Base-by-base conservation (phyloP, 2,329 filamentous ascomycete genomes). In the Aspergillus sergii region DNA sequence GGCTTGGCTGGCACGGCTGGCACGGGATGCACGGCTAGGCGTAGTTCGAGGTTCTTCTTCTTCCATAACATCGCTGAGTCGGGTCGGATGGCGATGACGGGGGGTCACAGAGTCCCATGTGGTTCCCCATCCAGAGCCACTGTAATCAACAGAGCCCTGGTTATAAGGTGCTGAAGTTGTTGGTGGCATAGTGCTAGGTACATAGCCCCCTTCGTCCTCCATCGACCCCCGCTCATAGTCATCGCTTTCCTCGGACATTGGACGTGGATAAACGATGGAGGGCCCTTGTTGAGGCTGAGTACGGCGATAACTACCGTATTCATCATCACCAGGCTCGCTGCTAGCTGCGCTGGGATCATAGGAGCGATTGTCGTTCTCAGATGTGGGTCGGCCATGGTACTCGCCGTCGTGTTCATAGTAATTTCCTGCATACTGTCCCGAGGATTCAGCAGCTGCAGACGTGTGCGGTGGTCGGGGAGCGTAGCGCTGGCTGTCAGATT, bases 31-130 rank as follows among this genome's bases (percentile, higher is more conserved):
- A 69, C 90, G 91, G 16, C 90, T 92, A 26, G 91, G 86, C 74
- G 79, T 84, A n/a, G 82, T 83, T 36, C 91, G 92, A 57, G 88
- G 84, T 78, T 96, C 92, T 69, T 95, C 92, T 67, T 96, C 93
- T 73, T 93, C 91, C 34, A 95, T 85, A 32, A 97, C 93, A 78
- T 96, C 93, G 76, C 93, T 96, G 66, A 97, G 82, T 61, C 94
- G 84, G 10, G 93, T 96, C 0, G 93, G 93, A 78, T 97, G 93
- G 69, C 95, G 92, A 77, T 96, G 93, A 61, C 83, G 76, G 7
- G 89, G 86, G 28, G 90, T 89, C 66, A 92, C 82, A n/a, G 81
- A 79, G 66, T 95, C 91, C 92, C 92, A 96, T 19, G 87, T 89
- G 2, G 88, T 84, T 1, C 86, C 88, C 77, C 89, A 92, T 26